Conservation (phyloP, 2,329 filamentous ascomycete species). For the Aureobasidium namibiae region DNA sequence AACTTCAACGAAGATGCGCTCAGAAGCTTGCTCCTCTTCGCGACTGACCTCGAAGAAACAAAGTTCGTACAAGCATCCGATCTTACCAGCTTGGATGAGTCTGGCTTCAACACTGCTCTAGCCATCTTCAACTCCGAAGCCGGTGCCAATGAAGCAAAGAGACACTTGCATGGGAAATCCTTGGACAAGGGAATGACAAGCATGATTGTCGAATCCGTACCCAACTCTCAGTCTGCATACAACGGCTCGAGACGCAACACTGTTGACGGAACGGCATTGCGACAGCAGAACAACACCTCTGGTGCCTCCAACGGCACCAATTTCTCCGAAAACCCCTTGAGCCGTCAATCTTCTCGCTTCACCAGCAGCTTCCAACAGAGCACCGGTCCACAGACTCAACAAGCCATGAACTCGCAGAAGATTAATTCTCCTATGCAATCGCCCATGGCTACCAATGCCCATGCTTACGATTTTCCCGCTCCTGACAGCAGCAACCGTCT, state of each 20-base stretch:
- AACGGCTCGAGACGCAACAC: constrained; percentile 41
- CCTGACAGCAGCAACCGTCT: constrained; percentile 47
- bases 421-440: constrained; percentile 46
- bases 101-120: constrained; percentile 48
- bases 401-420: constrained; percentile 35
- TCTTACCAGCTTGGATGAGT: constrained; percentile 30
- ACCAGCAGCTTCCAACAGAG: constrained; percentile 42
- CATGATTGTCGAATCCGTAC: constrained; percentile 51
- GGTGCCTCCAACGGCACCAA: constrained; percentile 33
- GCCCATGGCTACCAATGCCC: constrained; percentile 39
- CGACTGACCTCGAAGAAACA: constrained; percentile 48
- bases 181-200: constrained; percentile 53
- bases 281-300: constrained; percentile 38
- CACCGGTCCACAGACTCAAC: background rate
- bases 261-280: constrained; percentile 39
- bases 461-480: constrained; percentile 49
- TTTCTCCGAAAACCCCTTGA: constrained; percentile 33
- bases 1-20: constrained; percentile 52
- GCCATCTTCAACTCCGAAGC: constrained; percentile 50
- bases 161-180: constrained; percentile 53
- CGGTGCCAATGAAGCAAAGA: constrained; percentile 52
- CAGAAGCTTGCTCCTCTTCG: constrained; percentile 53
- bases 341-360: constrained; percentile 51
- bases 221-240: constrained; percentile 18
- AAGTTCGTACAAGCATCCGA: constrained; percentile 47